Percentiles rank a stretch among this genome's conserved stretches.
Conservation (phyloP, 228 moss, liverwort and hornwort genomes). For the Sphagnum magellanicum region DNA sequence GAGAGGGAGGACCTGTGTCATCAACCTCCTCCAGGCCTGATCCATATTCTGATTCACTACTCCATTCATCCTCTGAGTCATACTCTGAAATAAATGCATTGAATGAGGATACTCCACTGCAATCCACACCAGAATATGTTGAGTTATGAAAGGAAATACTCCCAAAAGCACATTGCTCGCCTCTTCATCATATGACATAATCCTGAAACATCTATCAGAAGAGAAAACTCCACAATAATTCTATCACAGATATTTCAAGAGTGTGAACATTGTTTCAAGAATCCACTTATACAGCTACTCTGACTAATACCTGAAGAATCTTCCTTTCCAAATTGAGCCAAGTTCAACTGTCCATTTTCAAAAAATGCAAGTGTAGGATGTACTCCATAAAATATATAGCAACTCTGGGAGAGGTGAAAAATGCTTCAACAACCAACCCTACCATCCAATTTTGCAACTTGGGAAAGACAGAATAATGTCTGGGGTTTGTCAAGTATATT, state of each 20-base stretch:
- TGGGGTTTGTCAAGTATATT: not conserved
- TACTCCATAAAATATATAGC: too few species aligned
- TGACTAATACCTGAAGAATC: not conserved
- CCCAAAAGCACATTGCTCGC: not conserved
- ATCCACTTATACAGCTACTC: not conserved
- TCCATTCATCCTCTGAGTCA: conserved; percentile 54
- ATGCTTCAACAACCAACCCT: too few species aligned
- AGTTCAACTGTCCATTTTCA: too few species aligned
- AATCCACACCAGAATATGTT: not conserved
- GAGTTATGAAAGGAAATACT: not conserved
- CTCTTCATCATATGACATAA: not conserved
- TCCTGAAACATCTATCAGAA: not conserved
- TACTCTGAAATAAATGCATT: conserved; percentile 72
- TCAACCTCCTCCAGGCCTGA: conserved; percentile 63
- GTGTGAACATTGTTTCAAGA: too few species aligned
- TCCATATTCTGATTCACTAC: conserved; percentile 50
- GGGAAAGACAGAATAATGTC: not conserved
- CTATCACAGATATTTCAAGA: too few species aligned
- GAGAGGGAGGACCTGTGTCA: conserved; percentile 58
- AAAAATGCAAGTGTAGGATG: too few species aligned
- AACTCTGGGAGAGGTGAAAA: too few species aligned
- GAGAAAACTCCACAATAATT: too few species aligned
- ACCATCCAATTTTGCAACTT: not conserved
- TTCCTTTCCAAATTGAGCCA: too few species aligned
- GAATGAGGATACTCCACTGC: conserved; percentile 94